Base-by-base conservation (phyloP, 75 land plant genomes). In the Adiantum capillusveneris region DNA sequence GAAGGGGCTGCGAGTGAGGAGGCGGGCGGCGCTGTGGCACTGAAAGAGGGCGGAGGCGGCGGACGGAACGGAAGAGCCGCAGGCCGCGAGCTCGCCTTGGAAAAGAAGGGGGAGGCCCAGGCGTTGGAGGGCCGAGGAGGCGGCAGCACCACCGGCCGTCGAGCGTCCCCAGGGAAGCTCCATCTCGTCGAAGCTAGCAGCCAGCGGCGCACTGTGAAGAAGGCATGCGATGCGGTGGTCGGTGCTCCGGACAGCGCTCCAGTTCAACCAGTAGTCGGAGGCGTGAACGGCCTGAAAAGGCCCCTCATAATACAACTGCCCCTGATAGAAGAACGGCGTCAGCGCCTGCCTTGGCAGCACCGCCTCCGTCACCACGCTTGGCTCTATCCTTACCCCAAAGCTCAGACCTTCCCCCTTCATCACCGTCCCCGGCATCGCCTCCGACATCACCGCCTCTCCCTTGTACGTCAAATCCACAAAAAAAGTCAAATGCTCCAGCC, bases 161-260 rank as follows among this genome's bases (percentile, higher is more conserved):
- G 37, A 3, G 9, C 13, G 31, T 11, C 25, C 57, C 57, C 57
- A 55, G 5, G 57, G 57, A 2, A 55, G 2, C 29, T 28, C 31
- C 11, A 17, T 2, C 6, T 55, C 57, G 37, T 34, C 37, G 37
- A 9, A 34, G 37, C 37, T 34, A 9, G 37, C 37, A 11, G 57
- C 31, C 9, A 16, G 31, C 16, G 57, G 57, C 1, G 57, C 17
- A 16, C 31, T 5, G 31, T 55, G 25, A 2, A 55, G 57, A 17
- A 55, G 57, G 57, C 57, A 20, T 1, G 57, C 57, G 24, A 55
- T 24, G 5, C 31, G 29, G 25, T 55, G 16, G 31, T 55, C 57
- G 11, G 57, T 55, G 57, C 57, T 55, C 1, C 57, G 29, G 18
- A 55, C 57, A 12, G 16, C 57, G 25, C 57, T 55, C 57, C 57